A percentile compares a stretch with the other conserved stretches of the same genome.
These are phyloP conservation scores for Cnidoscolus chayamansa DNA, from an alignment of 441 rosid species.

Conservation along the genomic window DNA sequence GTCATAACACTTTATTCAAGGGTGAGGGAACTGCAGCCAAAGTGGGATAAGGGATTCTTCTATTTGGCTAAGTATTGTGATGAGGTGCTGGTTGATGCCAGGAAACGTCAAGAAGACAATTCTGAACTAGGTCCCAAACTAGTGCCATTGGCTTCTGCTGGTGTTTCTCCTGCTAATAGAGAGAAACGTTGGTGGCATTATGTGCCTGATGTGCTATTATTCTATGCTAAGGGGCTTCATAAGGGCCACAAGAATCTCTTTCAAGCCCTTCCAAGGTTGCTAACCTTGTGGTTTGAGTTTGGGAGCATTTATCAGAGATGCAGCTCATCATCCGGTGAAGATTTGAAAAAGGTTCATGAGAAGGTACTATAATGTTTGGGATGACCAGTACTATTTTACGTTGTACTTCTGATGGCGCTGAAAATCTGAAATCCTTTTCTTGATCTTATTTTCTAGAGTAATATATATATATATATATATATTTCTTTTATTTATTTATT, in stretches of 20 bases:
- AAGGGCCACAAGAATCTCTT: slow-evolving; percentile 95
- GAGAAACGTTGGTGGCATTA: slow-evolving; percentile 84
- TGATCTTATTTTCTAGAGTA: slow-evolving; percentile 10
- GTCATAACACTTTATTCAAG: slow-evolving; percentile 82
- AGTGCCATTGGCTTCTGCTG: slow-evolving; percentile 45
- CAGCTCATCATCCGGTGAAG: slow-evolving; percentile 59
- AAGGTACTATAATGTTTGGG: slow-evolving; percentile 46
- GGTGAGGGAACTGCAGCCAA: slow-evolving; percentile 90
- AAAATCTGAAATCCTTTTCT: background rate
- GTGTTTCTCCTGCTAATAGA: slow-evolving; percentile 41
- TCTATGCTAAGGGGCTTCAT: slow-evolving; percentile 95
- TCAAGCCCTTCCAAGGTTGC: slow-evolving; percentile 98
- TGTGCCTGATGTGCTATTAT: slow-evolving; percentile 74
- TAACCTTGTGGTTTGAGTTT: slow-evolving; percentile 97
- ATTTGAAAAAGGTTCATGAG: slow-evolving; percentile 60
- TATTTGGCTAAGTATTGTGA: slow-evolving; percentile 93
- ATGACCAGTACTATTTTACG: background rate
- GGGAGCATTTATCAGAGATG: slow-evolving; percentile 72
- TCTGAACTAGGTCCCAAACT: slow-evolving; percentile 46
- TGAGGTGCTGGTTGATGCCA: slow-evolving; percentile 91
- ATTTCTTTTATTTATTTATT: slow-evolving; percentile 9
- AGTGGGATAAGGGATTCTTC: slow-evolving; percentile 97
- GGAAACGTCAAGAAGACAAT: slow-evolving; percentile 92
- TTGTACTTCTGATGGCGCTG: slow-evolving; percentile 2
- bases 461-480: no score